Percentiles rank a stretch among this genome's conserved stretches.
These are phyloP conservation scores for Straminergon stramineum DNA, from an alignment of 225 moss, liverwort and hornwort genomes.

Conservation along the genomic window DNA sequence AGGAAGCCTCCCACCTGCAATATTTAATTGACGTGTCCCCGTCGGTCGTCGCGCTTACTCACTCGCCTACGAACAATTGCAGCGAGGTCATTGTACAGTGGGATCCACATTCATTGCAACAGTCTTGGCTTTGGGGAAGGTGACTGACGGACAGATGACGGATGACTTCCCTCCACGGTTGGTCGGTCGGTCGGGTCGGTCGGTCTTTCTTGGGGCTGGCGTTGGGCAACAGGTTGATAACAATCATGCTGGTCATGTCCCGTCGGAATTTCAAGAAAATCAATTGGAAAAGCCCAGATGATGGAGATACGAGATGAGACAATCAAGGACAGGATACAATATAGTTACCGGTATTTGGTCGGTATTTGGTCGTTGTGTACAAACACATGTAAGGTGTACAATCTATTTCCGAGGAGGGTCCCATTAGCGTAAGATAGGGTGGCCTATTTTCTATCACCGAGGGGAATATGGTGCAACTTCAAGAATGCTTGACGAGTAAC, in stretches of 20 bases:
- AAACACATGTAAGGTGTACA: neutral
- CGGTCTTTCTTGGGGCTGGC: too few relatives aligned
- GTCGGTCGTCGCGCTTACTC: too few relatives aligned
- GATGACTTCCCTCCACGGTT: neutral
- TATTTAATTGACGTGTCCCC: neutral
- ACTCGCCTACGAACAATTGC: neutral
- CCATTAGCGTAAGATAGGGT: too few relatives aligned
- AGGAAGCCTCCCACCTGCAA: neutral
- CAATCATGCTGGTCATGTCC: neutral
- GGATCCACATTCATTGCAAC: neutral
- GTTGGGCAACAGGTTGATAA: neutral
- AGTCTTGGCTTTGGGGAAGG: neutral
- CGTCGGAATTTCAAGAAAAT: neutral
- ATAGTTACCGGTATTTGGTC: neutral
- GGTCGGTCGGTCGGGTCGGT: neutral
- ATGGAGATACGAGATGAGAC: too few relatives aligned
- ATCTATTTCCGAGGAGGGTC: too few relatives aligned
- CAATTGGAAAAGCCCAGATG: fast-evolving
- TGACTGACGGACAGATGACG: neutral
- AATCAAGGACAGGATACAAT: neutral
- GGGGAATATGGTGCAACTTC: too few relatives aligned
- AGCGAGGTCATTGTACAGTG: neutral
- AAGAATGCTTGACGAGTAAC: too few relatives aligned
- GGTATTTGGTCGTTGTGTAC: neutral
- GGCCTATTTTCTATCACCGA: too few relatives aligned